These are phyloP conservation scores for Cerrena zonata DNA, from an alignment of 1,284 basidiomycete species.

Conservation along the genomic window DNA sequence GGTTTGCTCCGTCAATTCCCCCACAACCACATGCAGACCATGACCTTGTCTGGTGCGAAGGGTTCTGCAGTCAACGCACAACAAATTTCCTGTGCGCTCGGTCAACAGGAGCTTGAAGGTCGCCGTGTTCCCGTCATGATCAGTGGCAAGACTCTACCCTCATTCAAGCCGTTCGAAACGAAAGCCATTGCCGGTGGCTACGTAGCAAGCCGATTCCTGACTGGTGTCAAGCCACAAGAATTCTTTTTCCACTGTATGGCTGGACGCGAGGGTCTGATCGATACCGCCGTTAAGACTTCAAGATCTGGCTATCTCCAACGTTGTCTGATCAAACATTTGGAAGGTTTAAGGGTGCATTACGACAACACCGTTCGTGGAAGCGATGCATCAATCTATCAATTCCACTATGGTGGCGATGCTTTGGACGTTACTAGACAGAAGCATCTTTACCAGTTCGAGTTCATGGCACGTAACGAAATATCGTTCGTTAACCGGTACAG, in stretches of 20 bases:
- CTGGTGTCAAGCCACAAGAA: conserved; percentile 96
- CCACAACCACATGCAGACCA: conserved; percentile 98
- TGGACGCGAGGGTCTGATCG: conserved; percentile 96
- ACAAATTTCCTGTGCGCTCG: conserved; percentile 94
- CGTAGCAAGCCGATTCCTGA: conserved; percentile 98
- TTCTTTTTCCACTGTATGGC: conserved; percentile 99
- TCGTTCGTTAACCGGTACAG: conserved; percentile 75
- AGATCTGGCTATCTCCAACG: conserved; percentile 98
- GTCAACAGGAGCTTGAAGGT: conserved; percentile 96
- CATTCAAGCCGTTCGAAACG: conserved; percentile 96
- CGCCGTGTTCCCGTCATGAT: conserved; percentile 99
- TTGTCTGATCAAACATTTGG: conserved; percentile 97
- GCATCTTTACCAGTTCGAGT: conserved; percentile 88
- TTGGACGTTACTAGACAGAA: conserved; percentile 96
- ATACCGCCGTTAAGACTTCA: conserved; percentile 98
- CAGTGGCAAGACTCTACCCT: conserved; percentile 95
- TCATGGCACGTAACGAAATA: conserved; percentile 82
- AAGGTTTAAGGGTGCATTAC: conserved; percentile 94
- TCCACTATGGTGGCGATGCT: conserved; percentile 94
- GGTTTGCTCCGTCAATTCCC: conserved; percentile 91
- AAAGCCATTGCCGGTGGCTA: conserved; percentile 98
- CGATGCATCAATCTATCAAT: conserved; percentile 91
- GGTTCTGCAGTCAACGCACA: conserved; percentile 96
- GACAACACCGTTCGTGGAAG: conserved; percentile 97
- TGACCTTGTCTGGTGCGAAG: conserved; percentile 98